phyloP scores from a whole-genome alignment of 2,329 filamentous ascomycete genomes.

The Aspergillus puulaauensis region DNA sequence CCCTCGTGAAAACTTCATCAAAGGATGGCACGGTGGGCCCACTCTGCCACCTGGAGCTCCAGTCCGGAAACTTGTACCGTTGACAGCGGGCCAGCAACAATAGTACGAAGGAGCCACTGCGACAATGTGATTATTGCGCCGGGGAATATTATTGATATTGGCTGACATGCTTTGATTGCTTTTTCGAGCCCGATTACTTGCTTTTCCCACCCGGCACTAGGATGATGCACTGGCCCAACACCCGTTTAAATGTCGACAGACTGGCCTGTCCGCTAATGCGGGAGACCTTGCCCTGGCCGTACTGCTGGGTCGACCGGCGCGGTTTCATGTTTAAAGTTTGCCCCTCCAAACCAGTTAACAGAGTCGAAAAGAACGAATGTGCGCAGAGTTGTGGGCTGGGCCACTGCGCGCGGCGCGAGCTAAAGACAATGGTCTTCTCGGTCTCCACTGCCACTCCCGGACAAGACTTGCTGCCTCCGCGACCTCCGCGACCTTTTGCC shows the following conservation, averaged over 20 bases:
- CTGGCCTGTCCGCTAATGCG: constrained; percentile 23
- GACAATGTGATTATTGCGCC: neutral
- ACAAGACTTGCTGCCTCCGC: neutral
- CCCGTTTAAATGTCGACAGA: constrained; percentile 14
- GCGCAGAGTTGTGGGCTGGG: neutral
- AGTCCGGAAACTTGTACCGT: constrained; percentile 2
- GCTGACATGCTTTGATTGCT: neutral
- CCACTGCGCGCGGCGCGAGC: too few species aligned
- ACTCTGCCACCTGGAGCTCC: neutral
- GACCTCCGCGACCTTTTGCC: neutral
- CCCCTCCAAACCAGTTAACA: constrained; percentile 2
- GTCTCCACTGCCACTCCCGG: neutral
- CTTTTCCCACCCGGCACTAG: neutral
- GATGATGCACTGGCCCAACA: neutral
- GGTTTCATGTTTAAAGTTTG: constrained; percentile 27
- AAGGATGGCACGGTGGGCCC: neutral
- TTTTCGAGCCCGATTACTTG: neutral
- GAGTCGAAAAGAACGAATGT: neutral
- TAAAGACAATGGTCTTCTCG: neutral
- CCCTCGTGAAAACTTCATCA: constrained; percentile 3
- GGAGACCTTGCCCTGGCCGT: constrained; percentile 30
- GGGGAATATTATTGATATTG: neutral
- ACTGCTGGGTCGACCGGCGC: constrained; percentile 22
- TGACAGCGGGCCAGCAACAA: neutral
- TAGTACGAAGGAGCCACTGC: neutral